Evolutionary conservation across 345 rosid genomes (phyloP).

Genomic region (Turnera subulata): DNA sequence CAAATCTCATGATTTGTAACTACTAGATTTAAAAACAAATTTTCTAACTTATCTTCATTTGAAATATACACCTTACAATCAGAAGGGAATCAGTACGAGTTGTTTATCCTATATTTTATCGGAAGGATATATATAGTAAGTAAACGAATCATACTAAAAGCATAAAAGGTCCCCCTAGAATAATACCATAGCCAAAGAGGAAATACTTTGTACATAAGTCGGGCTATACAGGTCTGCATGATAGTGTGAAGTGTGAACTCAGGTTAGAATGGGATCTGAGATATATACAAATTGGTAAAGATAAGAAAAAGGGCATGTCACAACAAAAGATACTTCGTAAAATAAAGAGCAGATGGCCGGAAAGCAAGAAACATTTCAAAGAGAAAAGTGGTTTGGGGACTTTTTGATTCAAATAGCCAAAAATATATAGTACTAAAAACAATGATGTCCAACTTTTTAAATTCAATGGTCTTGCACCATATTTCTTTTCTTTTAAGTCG

Average conservation of each 20-base stretch:
- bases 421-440: neutral
- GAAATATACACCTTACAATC: too few relatives aligned
- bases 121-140: too few relatives aligned
- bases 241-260: neutral
- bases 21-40: too few relatives aligned
- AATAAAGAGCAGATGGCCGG: neutral
- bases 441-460: slow-evolving; percentile 15
- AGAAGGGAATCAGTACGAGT: too few relatives aligned
- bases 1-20: too few relatives aligned
- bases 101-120: too few relatives aligned
- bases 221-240: neutral
- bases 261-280: neutral
- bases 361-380: slow-evolving; percentile 5
- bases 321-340: neutral
- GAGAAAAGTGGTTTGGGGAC: neutral
- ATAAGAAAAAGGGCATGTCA: neutral
- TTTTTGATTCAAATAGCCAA: neutral
- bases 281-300: neutral
- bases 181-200: too few relatives aligned
- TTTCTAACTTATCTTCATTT: too few relatives aligned
- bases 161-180: too few relatives aligned
- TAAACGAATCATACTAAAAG: too few relatives aligned
- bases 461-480: neutral
- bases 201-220: too few relatives aligned
- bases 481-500: neutral